A percentile compares a stretch with the other conserved stretches of the same genome.
phyloP scores from a whole-genome alignment of 371 early-diverging fungal species.

The Mortierella sp. region DNA sequence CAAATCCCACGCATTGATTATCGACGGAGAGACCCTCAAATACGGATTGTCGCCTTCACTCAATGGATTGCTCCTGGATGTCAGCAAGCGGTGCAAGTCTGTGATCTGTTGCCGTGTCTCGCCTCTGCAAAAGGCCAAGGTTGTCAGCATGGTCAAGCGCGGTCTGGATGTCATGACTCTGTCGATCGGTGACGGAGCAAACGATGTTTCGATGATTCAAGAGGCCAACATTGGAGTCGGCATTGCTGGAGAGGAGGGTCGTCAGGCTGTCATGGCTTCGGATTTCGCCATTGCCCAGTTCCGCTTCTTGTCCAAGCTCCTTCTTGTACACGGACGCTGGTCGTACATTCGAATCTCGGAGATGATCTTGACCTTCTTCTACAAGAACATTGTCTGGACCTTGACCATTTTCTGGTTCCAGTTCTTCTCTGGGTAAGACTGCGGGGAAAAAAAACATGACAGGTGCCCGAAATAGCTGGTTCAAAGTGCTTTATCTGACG shows the following conservation, averaged over 20 bases:
- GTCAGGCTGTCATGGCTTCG: constrained; percentile 93
- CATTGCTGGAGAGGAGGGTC: constrained; percentile 94
- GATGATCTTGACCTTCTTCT: constrained; percentile 85
- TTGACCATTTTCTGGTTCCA: constrained; percentile 89
- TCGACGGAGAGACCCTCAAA: constrained; percentile 92
- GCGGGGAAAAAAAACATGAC: background rate
- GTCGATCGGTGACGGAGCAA: constrained; percentile 94
- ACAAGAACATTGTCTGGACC: constrained; percentile 86
- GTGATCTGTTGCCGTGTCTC: constrained; percentile 93
- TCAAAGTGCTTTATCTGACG: background rate
- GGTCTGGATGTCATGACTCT: constrained; percentile 80
- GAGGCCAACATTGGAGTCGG: constrained; percentile 94
- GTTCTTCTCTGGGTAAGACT: constrained; percentile 77
- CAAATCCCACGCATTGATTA: constrained; percentile 82
- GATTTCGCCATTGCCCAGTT: constrained; percentile 95
- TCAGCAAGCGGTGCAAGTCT: constrained; percentile 79
- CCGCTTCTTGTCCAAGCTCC: constrained; percentile 76
- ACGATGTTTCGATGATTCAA: constrained; percentile 96
- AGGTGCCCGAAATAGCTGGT: background rate
- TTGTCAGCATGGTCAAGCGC: constrained; percentile 76
- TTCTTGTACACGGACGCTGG: constrained; percentile 91
- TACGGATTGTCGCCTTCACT: constrained; percentile 77
- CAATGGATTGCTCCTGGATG: constrained; percentile 71
- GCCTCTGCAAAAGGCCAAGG: constrained; percentile 92
- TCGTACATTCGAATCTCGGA: constrained; percentile 83